Conservation (phyloP, 2,329 filamentous ascomycete species). For the Trichoderma koningiopsis region DNA sequence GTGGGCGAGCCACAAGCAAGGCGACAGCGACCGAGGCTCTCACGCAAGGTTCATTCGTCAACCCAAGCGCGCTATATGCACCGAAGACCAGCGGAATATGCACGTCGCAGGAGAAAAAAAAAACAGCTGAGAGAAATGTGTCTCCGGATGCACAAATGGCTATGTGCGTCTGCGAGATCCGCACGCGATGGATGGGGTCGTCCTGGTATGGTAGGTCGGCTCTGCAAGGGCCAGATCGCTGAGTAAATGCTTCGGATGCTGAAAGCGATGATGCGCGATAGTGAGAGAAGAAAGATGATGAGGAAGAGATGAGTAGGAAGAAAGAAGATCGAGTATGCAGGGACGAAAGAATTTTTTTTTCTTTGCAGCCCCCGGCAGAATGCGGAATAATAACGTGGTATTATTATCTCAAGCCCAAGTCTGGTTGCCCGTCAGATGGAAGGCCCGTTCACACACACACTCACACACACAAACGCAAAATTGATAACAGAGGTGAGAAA, state of each 20-base stretch:
- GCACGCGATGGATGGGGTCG: background rate
- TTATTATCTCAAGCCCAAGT: conserved; percentile 22
- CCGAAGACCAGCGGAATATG: conserved; percentile 12
- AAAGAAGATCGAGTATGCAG: background rate
- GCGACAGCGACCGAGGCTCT: conserved; percentile 17
- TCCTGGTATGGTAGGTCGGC: background rate
- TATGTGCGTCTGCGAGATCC: conserved; percentile 20
- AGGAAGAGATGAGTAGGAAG: background rate
- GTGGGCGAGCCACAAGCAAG: conserved; percentile 21
- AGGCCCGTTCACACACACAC: conserved; percentile 26
- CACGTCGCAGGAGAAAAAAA: background rate
- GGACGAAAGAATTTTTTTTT: conserved; percentile 1
- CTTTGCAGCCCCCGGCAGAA: conserved; percentile 25
- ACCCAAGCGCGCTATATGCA: conserved; percentile 25
- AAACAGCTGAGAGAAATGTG: conserved; percentile 10
- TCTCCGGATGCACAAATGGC: conserved; percentile 11
- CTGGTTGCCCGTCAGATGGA: conserved; percentile 24
- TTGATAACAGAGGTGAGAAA: background rate
- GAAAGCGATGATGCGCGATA: background rate
- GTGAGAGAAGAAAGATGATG: background rate
- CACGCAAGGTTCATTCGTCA: conserved; percentile 25
- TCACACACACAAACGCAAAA: conserved; percentile 1
- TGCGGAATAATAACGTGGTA: conserved; percentile 27
- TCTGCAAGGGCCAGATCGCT: background rate
- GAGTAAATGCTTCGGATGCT: background rate